Percentiles rank a stretch among this genome's conserved stretches.
These are phyloP conservation scores for Aspergillus mulundensis DNA, from an alignment of 495 filamentous ascomycete species.

Conservation along the genomic window DNA sequence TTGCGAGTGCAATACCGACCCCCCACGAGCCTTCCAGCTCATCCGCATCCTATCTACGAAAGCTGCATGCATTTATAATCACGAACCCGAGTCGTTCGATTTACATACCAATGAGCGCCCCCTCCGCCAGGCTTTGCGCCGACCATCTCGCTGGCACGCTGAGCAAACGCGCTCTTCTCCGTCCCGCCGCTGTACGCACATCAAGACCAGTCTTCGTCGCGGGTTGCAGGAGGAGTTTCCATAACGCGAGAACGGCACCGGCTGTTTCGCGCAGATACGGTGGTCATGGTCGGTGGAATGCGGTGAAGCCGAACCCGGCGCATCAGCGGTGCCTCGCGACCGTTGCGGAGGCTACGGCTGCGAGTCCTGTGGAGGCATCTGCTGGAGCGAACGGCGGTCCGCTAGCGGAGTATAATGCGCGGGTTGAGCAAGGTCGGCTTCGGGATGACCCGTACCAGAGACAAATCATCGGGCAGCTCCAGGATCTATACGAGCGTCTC, in stretches of 20 bases:
- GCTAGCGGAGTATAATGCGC: slow-evolving; percentile 77
- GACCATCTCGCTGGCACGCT: slow-evolving; percentile 32
- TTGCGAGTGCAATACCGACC: background rate
- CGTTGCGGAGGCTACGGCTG: slow-evolving; percentile 4
- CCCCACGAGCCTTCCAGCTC: background rate
- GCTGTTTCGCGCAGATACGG: background rate
- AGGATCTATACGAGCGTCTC: slow-evolving; percentile 84
- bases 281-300: background rate
- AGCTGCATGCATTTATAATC: slow-evolving; percentile 1
- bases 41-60: background rate
- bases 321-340: slow-evolving; percentile 17
- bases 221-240: slow-evolving; percentile 13
- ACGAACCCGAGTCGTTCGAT: background rate
- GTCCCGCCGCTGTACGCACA: slow-evolving; percentile 18
- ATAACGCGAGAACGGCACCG: background rate
- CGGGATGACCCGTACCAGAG: slow-evolving; percentile 88
- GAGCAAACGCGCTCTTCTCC: slow-evolving; percentile 20
- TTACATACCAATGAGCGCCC: slow-evolving; percentile 28
- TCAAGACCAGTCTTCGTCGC: slow-evolving; percentile 9
- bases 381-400: slow-evolving; percentile 53
- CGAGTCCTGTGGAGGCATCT: slow-evolving; percentile 4
- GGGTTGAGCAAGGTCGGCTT: slow-evolving; percentile 67
- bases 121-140: slow-evolving; percentile 32
- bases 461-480: slow-evolving; percentile 81
- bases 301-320: background rate